These are phyloP conservation scores for Staphylotrichum tortipilum DNA, from an alignment of 495 filamentous ascomycete species.

Conservation along the genomic window DNA sequence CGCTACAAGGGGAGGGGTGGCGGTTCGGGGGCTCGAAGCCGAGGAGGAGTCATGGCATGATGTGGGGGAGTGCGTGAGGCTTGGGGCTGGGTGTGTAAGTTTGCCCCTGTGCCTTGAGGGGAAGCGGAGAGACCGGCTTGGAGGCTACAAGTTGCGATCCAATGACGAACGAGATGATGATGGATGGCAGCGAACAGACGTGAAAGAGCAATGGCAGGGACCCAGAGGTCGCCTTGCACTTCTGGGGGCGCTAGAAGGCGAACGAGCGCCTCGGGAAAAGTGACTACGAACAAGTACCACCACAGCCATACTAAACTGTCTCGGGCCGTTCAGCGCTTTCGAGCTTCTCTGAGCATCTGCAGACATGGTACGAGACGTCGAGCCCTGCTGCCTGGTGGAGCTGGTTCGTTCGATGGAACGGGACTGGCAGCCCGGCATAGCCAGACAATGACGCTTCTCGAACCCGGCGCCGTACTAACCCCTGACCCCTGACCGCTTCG, in stretches of 20 bases:
- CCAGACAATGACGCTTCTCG: neutral
- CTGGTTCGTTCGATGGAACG: neutral
- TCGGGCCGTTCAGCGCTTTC: neutral
- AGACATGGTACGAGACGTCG: neutral
- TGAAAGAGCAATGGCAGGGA: neutral
- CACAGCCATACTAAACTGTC: too few relatives aligned
- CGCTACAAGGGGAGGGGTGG: neutral
- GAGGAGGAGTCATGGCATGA: neutral
- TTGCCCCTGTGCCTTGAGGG: neutral
- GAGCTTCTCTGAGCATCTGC: neutral
- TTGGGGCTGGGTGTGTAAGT: neutral
- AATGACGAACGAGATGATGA: neutral
- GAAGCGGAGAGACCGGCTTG: neutral
- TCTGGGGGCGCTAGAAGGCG: neutral
- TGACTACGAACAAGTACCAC: neutral
- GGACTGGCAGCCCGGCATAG: neutral
- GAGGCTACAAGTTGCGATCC: neutral
- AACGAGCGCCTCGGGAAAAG: neutral
- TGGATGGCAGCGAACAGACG: neutral
- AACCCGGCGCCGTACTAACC: neutral
- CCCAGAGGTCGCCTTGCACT: neutral
- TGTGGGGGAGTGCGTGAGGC: neutral
- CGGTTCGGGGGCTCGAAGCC: neutral
- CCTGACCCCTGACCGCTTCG: neutral
- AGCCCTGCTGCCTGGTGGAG: neutral